Evolutionary conservation across 305 asterid species (phyloP), one percentile per base, ranked within the genome.

Genomic region (Plantago coronopus): DNA sequence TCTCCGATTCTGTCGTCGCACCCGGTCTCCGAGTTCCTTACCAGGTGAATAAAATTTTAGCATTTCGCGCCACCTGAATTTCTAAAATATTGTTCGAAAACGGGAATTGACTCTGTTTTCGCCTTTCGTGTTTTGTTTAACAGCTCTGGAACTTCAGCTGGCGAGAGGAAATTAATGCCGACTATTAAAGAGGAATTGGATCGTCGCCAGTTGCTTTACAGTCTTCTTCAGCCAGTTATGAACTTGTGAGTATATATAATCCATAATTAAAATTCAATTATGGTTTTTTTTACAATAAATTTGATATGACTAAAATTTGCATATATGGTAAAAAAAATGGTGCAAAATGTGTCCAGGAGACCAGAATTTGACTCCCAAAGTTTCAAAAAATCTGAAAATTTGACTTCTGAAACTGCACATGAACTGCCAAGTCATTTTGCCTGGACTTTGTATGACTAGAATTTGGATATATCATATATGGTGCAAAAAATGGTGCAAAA

Each of bases 91-190:
- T 7, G 14, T 44, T 43, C 11, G 1, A 9, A 13, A 12, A 8
- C 1, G 6, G 23, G 40, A 17, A 50, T n/a, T 58, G n/a, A 61
- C 46, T 20, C 18, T 38, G 23, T 15, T 25, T 17, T 51, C 17
- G 45, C 21, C 37, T 40, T 20, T 55, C 48, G 17, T 8, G 1
- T 45, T 13, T 31, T 5, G 12, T n/a, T n/a, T 19, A 61, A 69
- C 85, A 88, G 98, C 69, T 93, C 98, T 31, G 99, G 99, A 43
- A 93, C 99, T 37, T 93, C 99, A 47, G 99, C 99, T 43, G 99
- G 99, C 8, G 99, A 93, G 57, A 79, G 99, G 73, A 93, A 93
- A 67, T 70, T 93, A 17, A 93, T 89, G 99, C 99, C 99, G 5
- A 89, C 99, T 0, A 89, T 89, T 62, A 77, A 68, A 48, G 97